Evolutionary conservation across 768 basidiomycete genomes (phyloP), one percentile per base, ranked within the genome.

Genomic region (Pulveroboletus sp.): DNA sequence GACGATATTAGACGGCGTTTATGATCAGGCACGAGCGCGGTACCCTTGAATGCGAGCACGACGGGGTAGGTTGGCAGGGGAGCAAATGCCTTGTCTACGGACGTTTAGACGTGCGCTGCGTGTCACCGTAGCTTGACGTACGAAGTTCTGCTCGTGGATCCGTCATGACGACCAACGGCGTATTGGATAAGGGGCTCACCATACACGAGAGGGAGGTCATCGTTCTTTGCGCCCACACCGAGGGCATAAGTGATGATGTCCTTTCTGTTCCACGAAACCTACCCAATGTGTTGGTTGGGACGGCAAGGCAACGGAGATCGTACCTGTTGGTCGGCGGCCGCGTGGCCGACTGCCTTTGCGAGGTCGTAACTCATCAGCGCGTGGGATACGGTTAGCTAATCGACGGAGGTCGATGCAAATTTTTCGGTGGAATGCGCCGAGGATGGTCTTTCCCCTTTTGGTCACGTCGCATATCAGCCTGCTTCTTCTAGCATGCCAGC

Each of bases 61-160:
- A 90, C 88, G 2, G 91, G 90, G 66, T 85, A 94, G 0, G 91
- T 93, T 9, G 92, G 91, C 59, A 93, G 74, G 3, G 89, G 80
- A 13, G 84, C 73, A 68, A 87, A 94, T 24, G 77, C 72, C 52
- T 78, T 75, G 68, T 85, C 85, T 86, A 51, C 13, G 32, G 7
- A 14, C 22, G 7, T 34, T 43, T 24, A 30, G 49, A 27, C 9
- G 27, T 1, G 20, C 14, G 7, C 19, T n/a, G 47, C 24, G 17
- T 20, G 16, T 19, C 5, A 26, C 9, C 24, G 34, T 16, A 11
- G 46, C 4, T 19, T 17, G 47, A 54, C 63, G 29, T 55, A 83
- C 82, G 73, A 35, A 83, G 80, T 53, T 84, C 81, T 82, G 40
- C 17, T 26, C 43, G 9, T 40, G 2, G 1, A 13, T 13, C 9